phyloP scores from a whole-genome alignment of 495 filamentous ascomycete genomes.

The Hypoxylon fragiforme region DNA sequence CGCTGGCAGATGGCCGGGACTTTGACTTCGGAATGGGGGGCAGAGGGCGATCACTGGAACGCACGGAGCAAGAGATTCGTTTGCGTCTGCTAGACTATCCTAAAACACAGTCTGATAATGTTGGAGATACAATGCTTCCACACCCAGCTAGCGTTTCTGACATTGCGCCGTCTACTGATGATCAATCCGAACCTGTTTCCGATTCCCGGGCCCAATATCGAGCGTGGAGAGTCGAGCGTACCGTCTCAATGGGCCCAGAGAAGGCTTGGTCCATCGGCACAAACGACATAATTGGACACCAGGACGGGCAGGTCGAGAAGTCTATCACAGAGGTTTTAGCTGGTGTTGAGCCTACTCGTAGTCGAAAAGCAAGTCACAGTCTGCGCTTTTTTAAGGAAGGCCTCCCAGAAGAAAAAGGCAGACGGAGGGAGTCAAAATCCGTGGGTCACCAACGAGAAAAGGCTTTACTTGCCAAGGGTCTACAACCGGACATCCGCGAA shows the following conservation, averaged over 20 bases:
- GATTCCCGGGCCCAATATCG: conserved; percentile 44
- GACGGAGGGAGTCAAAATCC: conserved; percentile 45
- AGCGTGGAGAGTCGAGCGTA: conserved; percentile 49
- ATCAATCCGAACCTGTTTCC: conserved; percentile 26
- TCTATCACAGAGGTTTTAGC: conserved; percentile 81
- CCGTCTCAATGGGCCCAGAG: conserved; percentile 48
- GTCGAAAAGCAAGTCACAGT: conserved; percentile 92
- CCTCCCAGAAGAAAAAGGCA: conserved; percentile 59
- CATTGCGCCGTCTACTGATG: conserved; percentile 12
- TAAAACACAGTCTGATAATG: conserved; percentile 33
- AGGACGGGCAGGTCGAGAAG: conserved; percentile 69
- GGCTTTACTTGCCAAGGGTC: conserved; percentile 29
- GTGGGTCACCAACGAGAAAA: conserved; percentile 39
- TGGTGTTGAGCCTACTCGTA: conserved; percentile 78
- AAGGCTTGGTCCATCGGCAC: conserved; percentile 61
- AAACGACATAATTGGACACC: conserved; percentile 40
- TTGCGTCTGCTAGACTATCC: conserved; percentile 26
- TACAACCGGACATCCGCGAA: conserved; percentile 14
- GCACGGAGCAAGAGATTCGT: conserved; percentile 48
- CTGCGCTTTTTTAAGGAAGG: conserved; percentile 93
- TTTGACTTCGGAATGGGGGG: conserved; percentile 35
- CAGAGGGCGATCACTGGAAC: conserved; percentile 45
- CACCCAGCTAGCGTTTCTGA: conserved; percentile 11
- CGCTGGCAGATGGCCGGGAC: conserved; percentile 43
- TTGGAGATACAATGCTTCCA: conserved; percentile 43